Conservation (phyloP, 2,329 filamentous ascomycete genomes). For the Aspergillus sp. region DNA sequence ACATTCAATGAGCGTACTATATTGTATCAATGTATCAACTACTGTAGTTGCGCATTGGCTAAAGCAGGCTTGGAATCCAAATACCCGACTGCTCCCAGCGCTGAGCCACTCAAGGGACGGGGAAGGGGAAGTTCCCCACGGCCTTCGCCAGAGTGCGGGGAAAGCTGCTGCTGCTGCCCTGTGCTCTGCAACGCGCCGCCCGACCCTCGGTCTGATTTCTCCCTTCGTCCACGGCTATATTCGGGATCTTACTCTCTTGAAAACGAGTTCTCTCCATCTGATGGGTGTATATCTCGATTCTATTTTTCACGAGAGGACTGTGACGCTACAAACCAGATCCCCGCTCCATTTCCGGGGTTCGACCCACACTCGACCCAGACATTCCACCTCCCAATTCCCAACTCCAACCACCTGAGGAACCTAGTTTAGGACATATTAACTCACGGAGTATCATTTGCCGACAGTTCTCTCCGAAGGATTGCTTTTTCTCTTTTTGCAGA, state of each 20-base stretch:
- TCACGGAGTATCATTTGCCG: conserved; percentile 1
- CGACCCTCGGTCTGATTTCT: conserved; percentile 11
- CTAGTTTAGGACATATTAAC: background rate
- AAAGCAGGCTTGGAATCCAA: background rate
- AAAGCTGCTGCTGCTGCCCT: conserved; percentile 23
- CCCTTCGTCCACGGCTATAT: conserved; percentile 3
- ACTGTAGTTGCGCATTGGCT: background rate
- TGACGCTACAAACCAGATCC: background rate
- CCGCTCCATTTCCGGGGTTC: background rate
- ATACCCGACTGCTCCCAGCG: background rate
- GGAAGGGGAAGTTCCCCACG: conserved; percentile 4
- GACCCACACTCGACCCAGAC: background rate
- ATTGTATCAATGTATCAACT: background rate
- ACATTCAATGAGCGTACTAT: background rate
- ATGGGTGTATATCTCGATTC: background rate
- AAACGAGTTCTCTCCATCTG: background rate
- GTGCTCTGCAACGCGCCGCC: conserved; percentile 2
- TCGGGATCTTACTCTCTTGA: background rate
- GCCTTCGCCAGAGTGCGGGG: conserved; percentile 28
- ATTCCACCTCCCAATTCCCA: background rate
- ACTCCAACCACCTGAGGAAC: background rate
- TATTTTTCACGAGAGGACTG: background rate
- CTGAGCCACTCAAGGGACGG: background rate
- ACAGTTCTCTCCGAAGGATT: background rate
- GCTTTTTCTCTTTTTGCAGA: background rate